Evolutionary conservation across 495 filamentous ascomycete genomes (phyloP), one percentile per base, ranked within the genome.

Genomic region (Chaetomium fimeti): DNA sequence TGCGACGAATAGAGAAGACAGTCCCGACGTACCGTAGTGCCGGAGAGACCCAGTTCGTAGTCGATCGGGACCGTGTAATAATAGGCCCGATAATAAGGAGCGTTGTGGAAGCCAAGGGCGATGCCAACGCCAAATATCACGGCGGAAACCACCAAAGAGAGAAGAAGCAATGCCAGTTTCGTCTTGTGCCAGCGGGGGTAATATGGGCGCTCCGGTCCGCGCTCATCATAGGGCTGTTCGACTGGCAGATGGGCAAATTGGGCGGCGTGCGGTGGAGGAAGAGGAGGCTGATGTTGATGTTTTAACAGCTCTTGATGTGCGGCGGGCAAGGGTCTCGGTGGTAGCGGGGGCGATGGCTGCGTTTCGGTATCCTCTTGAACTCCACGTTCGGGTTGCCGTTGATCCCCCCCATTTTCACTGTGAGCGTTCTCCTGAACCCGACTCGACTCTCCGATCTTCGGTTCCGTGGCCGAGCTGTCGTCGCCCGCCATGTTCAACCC

Each of bases 81-180:
- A 38, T 12, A 8, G 2, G 32, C 0, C 12, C 8, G 11, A 20
- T 47, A 60, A n/a, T 67, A 60, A 0, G 55, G 61, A 22, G 56
- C 38, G 29, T 57, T 54, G 40, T 36, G 12, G 12, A 47, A 38
- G 25, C 61, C 64, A 7, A 74, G 60, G 7, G 51, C 53, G 36
- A 65, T 63, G 32, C 63, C 67, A 8, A 76, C 27, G n/a, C 68
- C 75, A 3, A 80, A 25, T 18, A 78, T 72, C 18, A 74, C 57
- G 12, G 70, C 69, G 2, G 62, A 71, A 53, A 68, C 36, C 8
- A 73, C 15, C 25, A 70, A 57, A n/a, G 73, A 74, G 20, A 72
- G 4, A 27, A 58, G 48, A 0, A 66, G 68, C 6, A 79, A 61
- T 7, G 63, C 66, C n/a, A 78, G 64, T 61, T 77, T 79, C 36